Evolutionary conservation across 2,329 filamentous ascomycete genomes (phyloP), one percentile per base, ranked within the genome.

Genomic region (Plectosphaerella cucumerina): DNA sequence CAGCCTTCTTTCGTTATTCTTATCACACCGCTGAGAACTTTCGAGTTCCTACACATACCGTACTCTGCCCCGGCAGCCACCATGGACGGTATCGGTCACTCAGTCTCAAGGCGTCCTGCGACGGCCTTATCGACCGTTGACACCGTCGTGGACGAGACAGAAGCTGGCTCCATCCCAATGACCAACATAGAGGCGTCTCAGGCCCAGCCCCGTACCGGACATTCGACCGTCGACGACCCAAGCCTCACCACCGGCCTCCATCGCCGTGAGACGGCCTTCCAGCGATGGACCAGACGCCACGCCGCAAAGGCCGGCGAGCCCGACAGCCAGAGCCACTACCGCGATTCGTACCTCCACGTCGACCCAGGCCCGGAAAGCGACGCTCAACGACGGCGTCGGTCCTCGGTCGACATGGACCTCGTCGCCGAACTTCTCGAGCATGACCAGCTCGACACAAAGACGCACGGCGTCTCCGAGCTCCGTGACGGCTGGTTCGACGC

Each of bases 401-500:
- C 47, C 4, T 26, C 47, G 10, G 22, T 48, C 12, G 47, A 48
- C 58, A 61, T 68, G 44, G 56, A 60, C 20, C 66, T 65, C 48
- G 65, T 70, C 46, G 61, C 65, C 37, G 56, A 66, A 49, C 63
- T 71, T 17, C 59, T 69, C 17, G 62, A 66, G 33, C 59, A 65
- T 18, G 64, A 66, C 17, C 52, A 66, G 42, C 59, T 71, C 11
- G 65, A 67, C 26, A 63, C 63, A 31, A 65, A 72, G 35, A 70
- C 70, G 2, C 75, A 74, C 54, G 73, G 72, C 22, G 62, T 76
- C 23, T 60, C 60, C 6, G 74, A 77, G 59, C 56, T 68, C 17
- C 64, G 74, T 31, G 74, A 76, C 55, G 70, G 72, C 48, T 76
- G 75, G 60, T 77, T 77, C 49, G 74, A 77, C 53, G 73, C 72